Evolutionary conservation across 805 yeast genomes (phyloP), one percentile per base, ranked within the genome.

Genomic region (Candida nonsorbophila): DNA sequence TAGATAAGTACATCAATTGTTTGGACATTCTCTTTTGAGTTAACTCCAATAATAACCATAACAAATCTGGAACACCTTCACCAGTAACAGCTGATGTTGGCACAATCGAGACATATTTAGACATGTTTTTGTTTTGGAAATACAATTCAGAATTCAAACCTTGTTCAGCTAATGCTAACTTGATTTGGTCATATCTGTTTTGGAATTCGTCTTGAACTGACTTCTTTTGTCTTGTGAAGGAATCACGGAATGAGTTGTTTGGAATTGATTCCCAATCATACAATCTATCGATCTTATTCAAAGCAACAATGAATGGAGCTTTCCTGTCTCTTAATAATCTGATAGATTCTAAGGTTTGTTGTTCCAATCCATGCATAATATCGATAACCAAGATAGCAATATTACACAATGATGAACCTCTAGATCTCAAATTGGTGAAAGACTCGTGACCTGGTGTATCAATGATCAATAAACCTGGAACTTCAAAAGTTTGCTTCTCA

Each of bases 371-470:
- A 67, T 92, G 99, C 95, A 88, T 92, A 51, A 92, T 90, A 62
- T 92, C 99, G 49, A 92, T 87, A 34, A 92, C 99, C 67, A 92
- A 73, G 53, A 92, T 90, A 54, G 99, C 99, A 66, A 92, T 92
- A 72, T 92, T 92, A 86, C 99, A 92, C 47, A 92, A 72, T 5
- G 97, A 90, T 10, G 97, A 90, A 74, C 99, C 99, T 74, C 99
- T 87, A 25, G 96, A 77, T 74, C 99, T 84, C 61, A 92, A 75
- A 62, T 92, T 92, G 27, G 96, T 78, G 75, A 92, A 92, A 37
- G 97, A 88, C 74, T 92, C 99, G 85, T 92, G 99, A 62, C 99
- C 99, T 47, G 99, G 99, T 2, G 99, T 92, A 68, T 92, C 99
- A 49, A 92, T 92, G 45, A 92, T 79, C 56, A 92, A 74, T 53